Base-by-base conservation (phyloP, 208 protist genomes). In the Strigomonas galati region DNA sequence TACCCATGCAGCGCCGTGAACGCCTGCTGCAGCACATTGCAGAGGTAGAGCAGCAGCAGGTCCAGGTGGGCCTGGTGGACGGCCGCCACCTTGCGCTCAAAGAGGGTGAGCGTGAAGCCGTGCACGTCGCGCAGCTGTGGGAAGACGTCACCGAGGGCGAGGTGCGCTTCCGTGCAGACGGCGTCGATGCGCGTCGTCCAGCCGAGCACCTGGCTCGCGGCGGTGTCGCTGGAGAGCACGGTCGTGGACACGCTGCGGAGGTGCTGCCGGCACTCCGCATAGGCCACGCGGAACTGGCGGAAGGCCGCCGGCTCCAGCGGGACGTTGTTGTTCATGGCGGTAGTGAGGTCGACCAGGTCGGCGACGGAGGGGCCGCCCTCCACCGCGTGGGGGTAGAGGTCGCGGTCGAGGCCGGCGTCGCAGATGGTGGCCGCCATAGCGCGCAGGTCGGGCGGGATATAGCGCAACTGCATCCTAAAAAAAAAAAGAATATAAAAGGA, bases 131-230 rank as follows among this genome's bases (percentile, higher is more conserved):
- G 74, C 31, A 93, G 64, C 15, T 70, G 37, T 10, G 87, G 85
- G 59, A 92, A 89, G 5, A 91, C 46, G 2, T 59, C 44, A 12
- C 66, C 54, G 0, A 92, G 70, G 10, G 79, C 72, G 15, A 94
- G 31, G 35, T 67, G 74, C 54, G 73, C 63, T 28, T 90, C 77
- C 1, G 62, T 81, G 75, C 84, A 91, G 15, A 81, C 62, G 0
- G 81, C 26, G 54, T 96, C 87, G 28, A 96, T 81, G 26, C 74
- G 78, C 0, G 73, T 74, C 9, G 85, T 91, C 55, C 91, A 76
- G n/a, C 66, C 62, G 17, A 96, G 71, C 35, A 79, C 74, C 52
- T 69, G 70, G 17, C 77, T 64, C 31, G 86, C 65, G 19, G 63
- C 75, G 2, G 74, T 84, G 21, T 74, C 74, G 21, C 79, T 67